Evolutionary conservation across 2,329 filamentous ascomycete species (phyloP).

Genomic region (Arthrinium phaeospermum): DNA sequence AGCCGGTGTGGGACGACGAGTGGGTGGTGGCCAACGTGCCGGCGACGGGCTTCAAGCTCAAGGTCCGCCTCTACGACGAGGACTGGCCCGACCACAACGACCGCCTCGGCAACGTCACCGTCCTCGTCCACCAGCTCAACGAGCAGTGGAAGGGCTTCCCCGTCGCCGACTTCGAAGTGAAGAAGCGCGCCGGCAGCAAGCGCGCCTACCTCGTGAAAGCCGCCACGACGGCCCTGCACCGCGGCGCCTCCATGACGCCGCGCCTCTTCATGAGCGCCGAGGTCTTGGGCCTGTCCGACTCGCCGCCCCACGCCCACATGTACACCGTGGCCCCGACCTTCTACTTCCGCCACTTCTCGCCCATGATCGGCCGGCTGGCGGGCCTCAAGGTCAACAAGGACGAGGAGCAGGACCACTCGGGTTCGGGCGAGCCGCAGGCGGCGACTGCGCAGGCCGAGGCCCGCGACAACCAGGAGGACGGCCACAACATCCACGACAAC

Average conservation of each 20-base stretch:
- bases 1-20: slow-evolving; percentile 82
- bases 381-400: slow-evolving; percentile 72
- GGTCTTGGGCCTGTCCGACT: slow-evolving; percentile 75
- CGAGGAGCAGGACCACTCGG: slow-evolving; percentile 49
- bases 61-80: slow-evolving; percentile 88
- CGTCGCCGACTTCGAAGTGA: slow-evolving; percentile 69
- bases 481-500: not conserved
- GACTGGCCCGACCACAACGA: slow-evolving; percentile 87
- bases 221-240: slow-evolving; percentile 66
- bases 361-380: slow-evolving; percentile 82
- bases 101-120: slow-evolving; percentile 82
- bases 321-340: slow-evolving; percentile 79
- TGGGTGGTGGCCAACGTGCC: slow-evolving; percentile 93
- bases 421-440: slow-evolving; percentile 22
- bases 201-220: slow-evolving; percentile 80
- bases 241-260: slow-evolving; percentile 70
- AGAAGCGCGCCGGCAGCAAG: slow-evolving; percentile 87
- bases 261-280: slow-evolving; percentile 75
- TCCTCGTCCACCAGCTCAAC: slow-evolving; percentile 64
- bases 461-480: not conserved
- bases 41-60: slow-evolving; percentile 78
- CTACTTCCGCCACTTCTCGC: slow-evolving; percentile 86
- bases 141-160: slow-evolving; percentile 73
- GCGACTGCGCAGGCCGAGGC: slow-evolving; percentile 23
- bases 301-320: slow-evolving; percentile 68